Evolutionary conservation across 805 yeast genomes (phyloP).

Genomic region (Candida namnaoensis): DNA sequence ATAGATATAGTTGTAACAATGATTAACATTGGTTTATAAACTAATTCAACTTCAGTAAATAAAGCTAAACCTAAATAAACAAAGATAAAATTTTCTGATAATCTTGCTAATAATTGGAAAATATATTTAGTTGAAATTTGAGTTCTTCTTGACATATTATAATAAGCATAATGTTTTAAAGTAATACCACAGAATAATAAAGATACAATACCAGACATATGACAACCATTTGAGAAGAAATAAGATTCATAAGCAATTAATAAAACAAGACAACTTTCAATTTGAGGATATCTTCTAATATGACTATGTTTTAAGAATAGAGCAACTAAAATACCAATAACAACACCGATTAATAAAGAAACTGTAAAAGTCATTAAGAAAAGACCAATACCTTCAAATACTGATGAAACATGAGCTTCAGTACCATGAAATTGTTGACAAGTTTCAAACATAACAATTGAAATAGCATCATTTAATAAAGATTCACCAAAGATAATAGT

Average conservation of each 20-base stretch:
- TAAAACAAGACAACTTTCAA: conserved; percentile 88
- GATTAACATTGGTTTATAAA: conserved; percentile 87
- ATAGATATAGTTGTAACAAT: conserved; percentile 85
- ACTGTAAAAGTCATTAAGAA: conserved; percentile 91
- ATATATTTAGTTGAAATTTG: conserved; percentile 94
- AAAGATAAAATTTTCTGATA: conserved; percentile 94
- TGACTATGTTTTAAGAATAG: conserved; percentile 85
- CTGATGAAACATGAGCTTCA: conserved; percentile 60
- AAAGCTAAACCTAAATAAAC: conserved; percentile 89
- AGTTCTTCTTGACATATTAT: conserved; percentile 93
- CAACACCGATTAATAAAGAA: conserved; percentile 81
- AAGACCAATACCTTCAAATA: conserved; percentile 90
- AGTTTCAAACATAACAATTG: conserved; percentile 98
- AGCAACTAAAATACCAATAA: conserved; percentile 85
- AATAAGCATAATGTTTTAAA: conserved; percentile 92
- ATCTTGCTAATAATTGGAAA: conserved; percentile 88
- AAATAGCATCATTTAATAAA: conserved; percentile 90
- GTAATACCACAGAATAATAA: conserved; percentile 94
- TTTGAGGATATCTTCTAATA: conserved; percentile 90
- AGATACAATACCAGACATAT: conserved; percentile 98
- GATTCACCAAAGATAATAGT: conserved; percentile 98
- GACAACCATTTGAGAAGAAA: conserved; percentile 97
- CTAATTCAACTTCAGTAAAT: conserved; percentile 93
- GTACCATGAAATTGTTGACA: conserved; percentile 94
- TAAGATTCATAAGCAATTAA: conserved; percentile 92